These are phyloP conservation scores for Lichtheimia ornata DNA, from an alignment of 371 early-diverging fungal species.

Conservation along the genomic window DNA sequence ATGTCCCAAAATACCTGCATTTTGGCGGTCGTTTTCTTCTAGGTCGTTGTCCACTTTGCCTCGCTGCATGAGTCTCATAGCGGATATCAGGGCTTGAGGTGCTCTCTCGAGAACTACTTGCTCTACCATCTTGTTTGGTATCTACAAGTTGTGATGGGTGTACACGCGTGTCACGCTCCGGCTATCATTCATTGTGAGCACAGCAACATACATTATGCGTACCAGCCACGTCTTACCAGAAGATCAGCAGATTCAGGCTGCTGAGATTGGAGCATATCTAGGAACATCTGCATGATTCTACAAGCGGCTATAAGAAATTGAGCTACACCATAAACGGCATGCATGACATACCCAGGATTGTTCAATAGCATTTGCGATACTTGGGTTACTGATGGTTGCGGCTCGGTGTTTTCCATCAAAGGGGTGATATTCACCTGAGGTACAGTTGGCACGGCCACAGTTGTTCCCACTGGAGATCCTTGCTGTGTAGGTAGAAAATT, in stretches of 20 bases:
- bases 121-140: too few species aligned
- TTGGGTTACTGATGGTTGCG: neutral
- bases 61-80: too few species aligned
- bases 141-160: too few species aligned
- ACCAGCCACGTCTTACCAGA: too few species aligned
- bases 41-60: too few species aligned
- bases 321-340: neutral
- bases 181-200: too few species aligned
- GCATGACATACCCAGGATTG: neutral
- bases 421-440: neutral
- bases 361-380: conserved; percentile 1
- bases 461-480: neutral
- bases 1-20: too few species aligned
- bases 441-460: neutral
- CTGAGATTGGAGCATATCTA: neutral
- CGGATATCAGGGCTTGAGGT: too few species aligned
- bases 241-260: neutral
- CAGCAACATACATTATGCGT: too few species aligned
- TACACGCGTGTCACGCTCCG: too few species aligned
- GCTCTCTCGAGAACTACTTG: too few species aligned
- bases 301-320: neutral
- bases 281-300: conserved; percentile 3
- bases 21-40: too few species aligned
- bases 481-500: neutral
- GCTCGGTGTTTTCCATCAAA: neutral